Evolutionary conservation across 1,139 yeast species (phyloP).

Genomic region (Geotrichum phurueaensis): DNA sequence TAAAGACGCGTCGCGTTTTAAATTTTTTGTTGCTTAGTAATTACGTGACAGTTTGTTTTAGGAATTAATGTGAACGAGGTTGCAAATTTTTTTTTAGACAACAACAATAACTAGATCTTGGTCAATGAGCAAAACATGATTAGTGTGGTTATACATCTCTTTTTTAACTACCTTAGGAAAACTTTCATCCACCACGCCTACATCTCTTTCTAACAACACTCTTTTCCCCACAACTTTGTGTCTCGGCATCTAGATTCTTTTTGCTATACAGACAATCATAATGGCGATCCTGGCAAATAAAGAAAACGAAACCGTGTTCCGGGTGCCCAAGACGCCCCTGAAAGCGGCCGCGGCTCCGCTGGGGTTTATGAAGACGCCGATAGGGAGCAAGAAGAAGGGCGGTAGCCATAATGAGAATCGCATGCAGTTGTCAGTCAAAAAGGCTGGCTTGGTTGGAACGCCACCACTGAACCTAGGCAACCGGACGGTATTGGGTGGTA

Average conservation of each 20-base stretch:
- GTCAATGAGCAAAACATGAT: too few species aligned
- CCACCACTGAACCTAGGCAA: conserved; percentile 9
- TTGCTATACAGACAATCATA: not conserved
- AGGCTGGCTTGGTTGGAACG: not conserved
- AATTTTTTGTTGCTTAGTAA: too few species aligned
- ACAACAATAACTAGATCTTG: too few species aligned
- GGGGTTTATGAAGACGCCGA: conserved; percentile 10
- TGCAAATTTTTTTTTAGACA: too few species aligned
- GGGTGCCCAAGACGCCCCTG: not conserved
- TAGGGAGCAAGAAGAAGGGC: conserved; percentile 7
- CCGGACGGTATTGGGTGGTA: conserved; percentile 14
- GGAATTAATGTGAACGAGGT: too few species aligned
- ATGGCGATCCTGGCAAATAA: conserved; percentile 11
- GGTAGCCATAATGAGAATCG: not conserved
- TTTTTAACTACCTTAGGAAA: not conserved
- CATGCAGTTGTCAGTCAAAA: conserved; percentile 3
- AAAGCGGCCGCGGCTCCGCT: conserved; percentile 6
- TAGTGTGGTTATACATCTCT: not conserved
- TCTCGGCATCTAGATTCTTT: not conserved
- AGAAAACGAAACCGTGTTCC: conserved; percentile 4
- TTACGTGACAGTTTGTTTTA: too few species aligned
- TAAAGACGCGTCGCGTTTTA: too few species aligned
- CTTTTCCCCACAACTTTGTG: not conserved
- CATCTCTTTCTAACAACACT: not conserved
- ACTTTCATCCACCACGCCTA: not conserved